A percentile compares a stretch with the other conserved stretches of the same genome.
These are phyloP conservation scores for Globisporangium echinulatum DNA, from an alignment of 352 stramenopile genomes.

Conservation along the genomic window DNA sequence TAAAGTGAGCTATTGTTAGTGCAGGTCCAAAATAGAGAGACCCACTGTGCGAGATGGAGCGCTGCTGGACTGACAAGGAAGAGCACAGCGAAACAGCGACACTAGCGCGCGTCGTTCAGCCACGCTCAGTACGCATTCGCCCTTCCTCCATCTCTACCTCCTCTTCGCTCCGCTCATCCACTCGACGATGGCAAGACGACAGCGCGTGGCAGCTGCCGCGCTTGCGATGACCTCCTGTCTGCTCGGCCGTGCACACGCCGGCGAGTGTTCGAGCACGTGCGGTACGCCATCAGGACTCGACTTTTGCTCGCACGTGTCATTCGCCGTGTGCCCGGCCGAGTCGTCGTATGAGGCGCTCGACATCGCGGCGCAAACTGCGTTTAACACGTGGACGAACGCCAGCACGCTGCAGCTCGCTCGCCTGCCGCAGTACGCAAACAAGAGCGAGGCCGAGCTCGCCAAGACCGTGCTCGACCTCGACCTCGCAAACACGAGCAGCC, in stretches of 20 bases:
- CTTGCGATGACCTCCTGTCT: background rate
- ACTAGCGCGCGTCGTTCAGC: no score
- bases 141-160: background rate
- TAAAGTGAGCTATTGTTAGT: no score
- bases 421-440: conserved; percentile 45
- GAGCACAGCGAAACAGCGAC: no score
- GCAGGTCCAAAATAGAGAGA: no score
- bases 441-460: conserved; percentile 28
- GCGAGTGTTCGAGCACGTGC: conserved; percentile 65
- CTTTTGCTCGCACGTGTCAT: conserved; percentile 81
- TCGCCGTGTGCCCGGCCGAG: conserved; percentile 53
- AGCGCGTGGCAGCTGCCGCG: conserved; percentile 1
- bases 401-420: conserved; percentile 27
- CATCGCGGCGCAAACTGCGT: conserved; percentile 26
- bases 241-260: background rate
- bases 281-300: conserved; percentile 59
- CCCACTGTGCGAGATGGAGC: no score
- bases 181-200: background rate
- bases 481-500: conserved; percentile 54
- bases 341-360: conserved; percentile 63
- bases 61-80: no score
- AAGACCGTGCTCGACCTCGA: conserved; percentile 38
- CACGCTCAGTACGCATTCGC: background rate
- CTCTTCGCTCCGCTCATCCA: background rate
- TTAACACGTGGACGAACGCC: conserved; percentile 43